These are phyloP conservation scores for Geoglossum cookeanum DNA, from an alignment of 2,329 filamentous ascomycete species.

Conservation along the genomic window DNA sequence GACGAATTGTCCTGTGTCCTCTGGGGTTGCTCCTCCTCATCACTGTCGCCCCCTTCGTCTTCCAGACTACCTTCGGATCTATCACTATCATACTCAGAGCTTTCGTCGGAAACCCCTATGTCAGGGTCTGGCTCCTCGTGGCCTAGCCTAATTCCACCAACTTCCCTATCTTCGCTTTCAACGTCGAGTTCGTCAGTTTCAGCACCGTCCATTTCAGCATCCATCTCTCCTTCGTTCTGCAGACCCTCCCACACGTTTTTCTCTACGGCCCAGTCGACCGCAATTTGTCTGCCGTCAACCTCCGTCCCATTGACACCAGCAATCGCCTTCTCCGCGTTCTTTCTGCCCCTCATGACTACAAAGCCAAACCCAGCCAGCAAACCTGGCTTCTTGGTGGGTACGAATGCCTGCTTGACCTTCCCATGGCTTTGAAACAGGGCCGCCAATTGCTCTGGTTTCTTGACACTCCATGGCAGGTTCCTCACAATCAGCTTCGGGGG, in stretches of 20 bases:
- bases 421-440: conserved; percentile 72
- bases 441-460: conserved; percentile 60
- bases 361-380: conserved; percentile 78
- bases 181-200: conserved; percentile 19
- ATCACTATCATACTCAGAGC: conserved; percentile 20
- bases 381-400: conserved; percentile 47
- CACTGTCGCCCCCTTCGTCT: conserved; percentile 24
- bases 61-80: conserved; percentile 21
- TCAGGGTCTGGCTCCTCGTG: conserved; percentile 23
- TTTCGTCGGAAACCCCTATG: conserved; percentile 22
- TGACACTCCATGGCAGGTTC: conserved; percentile 92
- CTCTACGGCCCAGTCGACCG: conserved; percentile 94
- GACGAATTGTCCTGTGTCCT: conserved; percentile 42
- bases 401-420: conserved; percentile 70
- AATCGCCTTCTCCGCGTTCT: conserved; percentile 82
- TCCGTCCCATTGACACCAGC: conserved; percentile 73
- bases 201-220: conserved; percentile 7
- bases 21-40: conserved; percentile 26
- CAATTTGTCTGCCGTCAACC: conserved; percentile 70
- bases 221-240: conserved; percentile 22
- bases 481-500: conserved; percentile 69
- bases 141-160: conserved; percentile 7
- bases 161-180: conserved; percentile 20
- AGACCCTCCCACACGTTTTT: conserved; percentile 66
- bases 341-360: conserved; percentile 66